Evolutionary conservation across 2,329 filamentous ascomycete genomes (phyloP).

Genomic region (Xylaria sp.): DNA sequence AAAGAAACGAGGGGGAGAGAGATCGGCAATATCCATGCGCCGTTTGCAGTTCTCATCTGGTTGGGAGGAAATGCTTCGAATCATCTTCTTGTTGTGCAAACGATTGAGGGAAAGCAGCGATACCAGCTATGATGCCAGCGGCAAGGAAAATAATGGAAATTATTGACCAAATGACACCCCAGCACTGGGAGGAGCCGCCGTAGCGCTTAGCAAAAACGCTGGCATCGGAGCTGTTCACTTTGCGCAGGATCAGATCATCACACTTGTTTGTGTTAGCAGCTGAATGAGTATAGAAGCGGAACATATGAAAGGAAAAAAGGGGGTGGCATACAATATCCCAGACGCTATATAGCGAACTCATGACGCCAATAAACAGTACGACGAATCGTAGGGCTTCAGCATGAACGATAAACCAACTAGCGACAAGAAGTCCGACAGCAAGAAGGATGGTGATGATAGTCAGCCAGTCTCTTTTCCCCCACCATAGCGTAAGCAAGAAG

Average conservation of each 20-base stretch:
- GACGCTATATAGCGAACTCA: constrained; percentile 81
- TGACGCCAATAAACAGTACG: constrained; percentile 83
- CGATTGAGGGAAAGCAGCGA: constrained; percentile 79
- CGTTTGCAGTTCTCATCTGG: constrained; percentile 5
- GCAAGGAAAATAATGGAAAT: constrained; percentile 78
- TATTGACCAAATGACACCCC: constrained; percentile 82
- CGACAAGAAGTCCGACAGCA: constrained; percentile 76
- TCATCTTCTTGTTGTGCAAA: constrained; percentile 74
- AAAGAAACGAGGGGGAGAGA: neutral
- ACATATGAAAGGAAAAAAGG: neutral
- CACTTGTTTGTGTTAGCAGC: constrained; percentile 58
- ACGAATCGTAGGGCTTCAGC: constrained; percentile 78
- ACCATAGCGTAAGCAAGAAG: constrained; percentile 83
- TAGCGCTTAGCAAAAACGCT: constrained; percentile 82
- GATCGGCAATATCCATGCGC: neutral
- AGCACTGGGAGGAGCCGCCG: constrained; percentile 81
- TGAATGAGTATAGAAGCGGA: too few relatives aligned
- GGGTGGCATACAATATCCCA: constrained; percentile 78
- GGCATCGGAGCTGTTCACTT: constrained; percentile 82
- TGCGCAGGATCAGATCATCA: constrained; percentile 81
- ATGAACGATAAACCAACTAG: constrained; percentile 82
- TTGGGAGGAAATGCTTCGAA: constrained; percentile 70
- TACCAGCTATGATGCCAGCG: constrained; percentile 76
- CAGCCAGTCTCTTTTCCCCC: constrained; percentile 81
- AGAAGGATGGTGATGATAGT: constrained; percentile 76